Evolutionary conservation across 495 filamentous ascomycete genomes (phyloP).

Genomic region (Podospora anserina): DNA sequence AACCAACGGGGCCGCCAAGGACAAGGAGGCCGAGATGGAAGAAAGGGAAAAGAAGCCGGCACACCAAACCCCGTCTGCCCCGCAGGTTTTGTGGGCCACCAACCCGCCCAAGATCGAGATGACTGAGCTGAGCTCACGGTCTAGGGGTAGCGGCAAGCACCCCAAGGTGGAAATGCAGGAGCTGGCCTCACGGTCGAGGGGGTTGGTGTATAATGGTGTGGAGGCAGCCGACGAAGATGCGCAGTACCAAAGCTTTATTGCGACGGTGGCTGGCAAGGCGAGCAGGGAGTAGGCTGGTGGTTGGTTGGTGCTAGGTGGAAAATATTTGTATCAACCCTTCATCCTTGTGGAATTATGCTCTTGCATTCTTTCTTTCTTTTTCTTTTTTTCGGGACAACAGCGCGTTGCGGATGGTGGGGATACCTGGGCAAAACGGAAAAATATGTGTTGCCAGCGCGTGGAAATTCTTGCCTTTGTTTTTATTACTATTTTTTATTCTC

Average conservation of each 20-base stretch:
- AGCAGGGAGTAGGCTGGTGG: neutral
- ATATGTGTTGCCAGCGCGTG: neutral
- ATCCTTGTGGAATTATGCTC: neutral
- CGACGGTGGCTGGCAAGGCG: neutral
- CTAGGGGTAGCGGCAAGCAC: conserved; percentile 26
- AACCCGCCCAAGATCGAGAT: conserved; percentile 32
- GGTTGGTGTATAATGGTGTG: neutral
- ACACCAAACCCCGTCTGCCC: conserved; percentile 11
- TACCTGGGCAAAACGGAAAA: neutral
- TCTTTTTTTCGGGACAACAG: neutral
- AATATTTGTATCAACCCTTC: neutral
- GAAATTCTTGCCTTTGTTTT: neutral
- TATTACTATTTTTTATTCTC: neutral
- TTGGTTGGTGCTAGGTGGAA: neutral
- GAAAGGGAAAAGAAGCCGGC: conserved; percentile 8
- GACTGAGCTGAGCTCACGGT: conserved; percentile 28
- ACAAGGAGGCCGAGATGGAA: conserved; percentile 24
- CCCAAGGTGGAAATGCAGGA: conserved; percentile 17
- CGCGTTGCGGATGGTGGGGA: neutral
- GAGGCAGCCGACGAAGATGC: neutral
- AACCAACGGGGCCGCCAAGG: conserved; percentile 17
- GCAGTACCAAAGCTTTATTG: neutral
- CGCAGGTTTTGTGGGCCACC: conserved; percentile 41
- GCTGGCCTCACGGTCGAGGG: neutral
- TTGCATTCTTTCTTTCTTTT: no score